Conservation (phyloP, 768 basidiomycete genomes). For the Paxillus ammoniavirescens region DNA sequence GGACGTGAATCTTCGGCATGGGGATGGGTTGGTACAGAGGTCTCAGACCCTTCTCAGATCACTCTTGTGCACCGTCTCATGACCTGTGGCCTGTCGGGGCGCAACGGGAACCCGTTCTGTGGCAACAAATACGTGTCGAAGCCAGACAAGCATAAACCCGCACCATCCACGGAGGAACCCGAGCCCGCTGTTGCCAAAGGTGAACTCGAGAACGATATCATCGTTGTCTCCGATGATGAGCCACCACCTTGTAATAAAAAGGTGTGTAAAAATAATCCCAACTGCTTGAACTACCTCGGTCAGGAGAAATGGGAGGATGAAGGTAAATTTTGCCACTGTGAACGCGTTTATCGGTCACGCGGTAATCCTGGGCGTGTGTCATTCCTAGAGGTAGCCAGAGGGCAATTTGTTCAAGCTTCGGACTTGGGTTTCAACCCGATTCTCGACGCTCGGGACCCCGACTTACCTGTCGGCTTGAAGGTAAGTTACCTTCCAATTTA, state of each 20-base stretch:
- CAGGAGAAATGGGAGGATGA: slow-evolving; percentile 79
- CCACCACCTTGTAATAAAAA: slow-evolving; percentile 54
- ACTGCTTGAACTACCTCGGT: slow-evolving; percentile 86
- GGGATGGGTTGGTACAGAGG: slow-evolving; percentile 79
- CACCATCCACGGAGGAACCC: slow-evolving; percentile 8
- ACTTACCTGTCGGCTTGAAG: slow-evolving; percentile 74
- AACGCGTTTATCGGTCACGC: slow-evolving; percentile 7
- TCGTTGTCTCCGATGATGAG: slow-evolving; percentile 72
- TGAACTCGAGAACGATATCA: slow-evolving; percentile 59
- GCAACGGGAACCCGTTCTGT: slow-evolving; percentile 53
- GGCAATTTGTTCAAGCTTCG: slow-evolving; percentile 50
- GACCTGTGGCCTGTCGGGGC: slow-evolving; percentile 64
- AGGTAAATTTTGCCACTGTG: slow-evolving; percentile 40
- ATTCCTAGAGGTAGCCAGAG: slow-evolving; percentile 45
- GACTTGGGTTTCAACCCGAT: slow-evolving; percentile 58
- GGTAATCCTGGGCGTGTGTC: slow-evolving; percentile 12
- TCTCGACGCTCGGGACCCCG: slow-evolving; percentile 45
- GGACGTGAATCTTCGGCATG: slow-evolving; percentile 52
- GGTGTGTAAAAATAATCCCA: slow-evolving; percentile 71
- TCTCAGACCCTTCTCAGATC: slow-evolving; percentile 54
- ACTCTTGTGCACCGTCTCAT: slow-evolving; percentile 61
- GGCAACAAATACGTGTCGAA: slow-evolving; percentile 48
- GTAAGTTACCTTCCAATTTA: slow-evolving; percentile 35
- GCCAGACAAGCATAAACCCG: slow-evolving; percentile 15
- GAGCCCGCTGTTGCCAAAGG: slow-evolving; percentile 28